Evolutionary conservation across 176 grass and related monocot species (phyloP).

Genomic region (Ensete ventricosum): DNA sequence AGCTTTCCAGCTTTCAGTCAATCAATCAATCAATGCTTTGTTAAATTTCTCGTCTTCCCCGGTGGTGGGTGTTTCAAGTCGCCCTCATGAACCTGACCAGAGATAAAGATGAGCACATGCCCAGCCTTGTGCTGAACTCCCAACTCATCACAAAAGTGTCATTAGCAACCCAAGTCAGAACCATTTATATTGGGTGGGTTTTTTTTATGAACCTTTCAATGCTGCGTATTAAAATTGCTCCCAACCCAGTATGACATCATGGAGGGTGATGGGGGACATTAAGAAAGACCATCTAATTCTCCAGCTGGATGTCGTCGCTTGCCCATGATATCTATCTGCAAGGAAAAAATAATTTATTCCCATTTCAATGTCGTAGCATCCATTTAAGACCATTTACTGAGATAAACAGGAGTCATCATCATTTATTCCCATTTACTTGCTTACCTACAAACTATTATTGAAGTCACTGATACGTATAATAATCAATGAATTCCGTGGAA

Average conservation of each 20-base stretch:
- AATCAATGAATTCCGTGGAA: neutral
- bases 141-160: no score
- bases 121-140: neutral
- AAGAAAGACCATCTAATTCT: conserved; percentile 1
- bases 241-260: neutral
- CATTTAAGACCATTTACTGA: conserved; percentile 17
- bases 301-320: neutral
- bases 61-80: no score
- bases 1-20: neutral
- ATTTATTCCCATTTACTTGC: conserved; percentile 16
- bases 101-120: neutral
- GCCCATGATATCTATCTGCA: no score
- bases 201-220: neutral
- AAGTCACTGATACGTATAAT: neutral
- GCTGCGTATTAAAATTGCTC: neutral
- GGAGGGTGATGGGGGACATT: neutral
- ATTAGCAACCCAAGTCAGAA: neutral
- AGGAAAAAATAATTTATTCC: no score
- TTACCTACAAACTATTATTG: neutral
- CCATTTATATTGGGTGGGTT: neutral
- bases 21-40: neutral
- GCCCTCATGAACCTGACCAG: neutral
- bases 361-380: no score
- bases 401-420: neutral
- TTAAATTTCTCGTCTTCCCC: neutral